Evolutionary conservation across 1,284 basidiomycete species (phyloP).

Genomic region (Cystobasidium slooffiae): DNA sequence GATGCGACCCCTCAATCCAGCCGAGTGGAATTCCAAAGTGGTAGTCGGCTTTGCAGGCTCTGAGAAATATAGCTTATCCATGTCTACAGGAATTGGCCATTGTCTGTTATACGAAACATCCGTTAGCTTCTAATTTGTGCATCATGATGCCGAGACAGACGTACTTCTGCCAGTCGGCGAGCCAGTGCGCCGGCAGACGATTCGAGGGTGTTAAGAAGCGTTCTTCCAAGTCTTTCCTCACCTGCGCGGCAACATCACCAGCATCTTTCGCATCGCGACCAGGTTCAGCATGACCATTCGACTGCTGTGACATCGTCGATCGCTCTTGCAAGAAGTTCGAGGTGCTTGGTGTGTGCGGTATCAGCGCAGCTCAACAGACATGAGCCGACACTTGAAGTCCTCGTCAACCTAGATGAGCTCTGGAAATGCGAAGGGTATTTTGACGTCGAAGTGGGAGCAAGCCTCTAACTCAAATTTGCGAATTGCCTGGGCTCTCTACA

Average conservation of each 20-base stretch:
- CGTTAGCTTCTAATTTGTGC: not conserved
- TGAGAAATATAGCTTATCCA: conserved; percentile 25
- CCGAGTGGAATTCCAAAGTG: conserved; percentile 72
- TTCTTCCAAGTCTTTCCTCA: conserved; percentile 31
- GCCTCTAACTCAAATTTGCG: too few species aligned
- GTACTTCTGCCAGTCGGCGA: conserved; percentile 39
- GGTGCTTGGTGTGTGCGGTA: too few species aligned
- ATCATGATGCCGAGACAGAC: not conserved
- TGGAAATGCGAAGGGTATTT: too few species aligned
- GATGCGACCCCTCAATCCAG: conserved; percentile 77
- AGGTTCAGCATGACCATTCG: conserved; percentile 10
- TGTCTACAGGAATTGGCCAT: conserved; percentile 35
- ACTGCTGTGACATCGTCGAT: conserved; percentile 17
- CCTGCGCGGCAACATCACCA: not conserved
- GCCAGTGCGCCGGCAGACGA: conserved; percentile 42
- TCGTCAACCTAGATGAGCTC: too few species aligned
- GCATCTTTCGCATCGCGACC: not conserved
- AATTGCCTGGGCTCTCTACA: too few species aligned
- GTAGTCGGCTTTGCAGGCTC: conserved; percentile 59
- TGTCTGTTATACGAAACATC: conserved; percentile 5
- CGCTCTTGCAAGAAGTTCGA: not conserved
- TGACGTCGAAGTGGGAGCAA: too few species aligned
- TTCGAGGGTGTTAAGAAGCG: conserved; percentile 40
- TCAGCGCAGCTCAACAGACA: too few species aligned
- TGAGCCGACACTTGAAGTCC: too few species aligned